Evolutionary conservation across 75 land plant species (phyloP).

Genomic region (Ceratopteris richardii): DNA sequence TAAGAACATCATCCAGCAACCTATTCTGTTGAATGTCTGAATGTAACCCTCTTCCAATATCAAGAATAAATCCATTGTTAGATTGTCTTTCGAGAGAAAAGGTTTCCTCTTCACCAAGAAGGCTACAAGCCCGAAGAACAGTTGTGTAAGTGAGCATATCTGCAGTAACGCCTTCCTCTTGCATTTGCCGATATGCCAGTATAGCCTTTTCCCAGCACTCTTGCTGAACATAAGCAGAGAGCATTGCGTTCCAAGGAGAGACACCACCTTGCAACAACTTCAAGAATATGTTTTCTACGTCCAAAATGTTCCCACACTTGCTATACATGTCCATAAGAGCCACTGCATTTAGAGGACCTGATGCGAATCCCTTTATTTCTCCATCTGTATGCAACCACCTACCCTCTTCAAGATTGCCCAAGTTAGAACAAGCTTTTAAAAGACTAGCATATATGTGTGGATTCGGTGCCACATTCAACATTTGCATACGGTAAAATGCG

Average conservation of each 20-base stretch:
- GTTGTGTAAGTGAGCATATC: not conserved
- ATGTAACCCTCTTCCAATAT: slow-evolving; percentile 1
- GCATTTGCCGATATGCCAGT: slow-evolving; percentile 14
- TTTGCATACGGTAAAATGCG: too few relatives aligned
- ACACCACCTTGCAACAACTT: slow-evolving; percentile 24
- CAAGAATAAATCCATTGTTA: not conserved
- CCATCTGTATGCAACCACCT: not conserved
- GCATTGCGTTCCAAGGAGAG: slow-evolving; percentile 54
- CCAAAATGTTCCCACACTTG: slow-evolving; percentile 45
- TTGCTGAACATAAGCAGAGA: slow-evolving; percentile 41
- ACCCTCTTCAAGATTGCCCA: not conserved
- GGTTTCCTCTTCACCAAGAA: not conserved
- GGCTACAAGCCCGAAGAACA: not conserved
- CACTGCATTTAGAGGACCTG: slow-evolving; percentile 32
- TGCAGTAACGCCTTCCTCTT: not conserved
- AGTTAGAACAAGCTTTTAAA: too few relatives aligned
- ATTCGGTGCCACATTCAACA: too few relatives aligned
- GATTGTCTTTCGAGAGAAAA: not conserved
- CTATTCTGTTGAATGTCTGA: not conserved
- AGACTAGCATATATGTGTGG: too few relatives aligned
- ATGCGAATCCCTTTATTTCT: not conserved
- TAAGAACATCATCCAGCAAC: not conserved
- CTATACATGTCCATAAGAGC: slow-evolving; percentile 55
- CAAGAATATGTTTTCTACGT: slow-evolving; percentile 32
- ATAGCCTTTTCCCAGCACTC: slow-evolving; percentile 38